These are phyloP conservation scores for Verticillium isaacii DNA, from an alignment of 2,329 filamentous ascomycete species.

Conservation along the genomic window DNA sequence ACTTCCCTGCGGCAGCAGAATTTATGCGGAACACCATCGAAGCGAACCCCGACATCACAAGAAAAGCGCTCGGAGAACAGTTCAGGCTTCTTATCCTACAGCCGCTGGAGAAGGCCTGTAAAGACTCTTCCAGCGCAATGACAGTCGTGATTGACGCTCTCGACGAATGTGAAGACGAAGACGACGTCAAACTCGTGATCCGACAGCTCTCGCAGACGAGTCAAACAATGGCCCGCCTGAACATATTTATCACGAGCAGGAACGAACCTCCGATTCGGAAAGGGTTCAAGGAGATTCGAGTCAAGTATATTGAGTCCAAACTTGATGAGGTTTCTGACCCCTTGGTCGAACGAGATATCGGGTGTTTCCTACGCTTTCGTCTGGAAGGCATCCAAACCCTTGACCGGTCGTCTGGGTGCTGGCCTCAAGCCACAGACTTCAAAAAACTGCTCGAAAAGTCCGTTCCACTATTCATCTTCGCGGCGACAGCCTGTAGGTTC, in stretches of 20 bases:
- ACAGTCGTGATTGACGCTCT: not conserved
- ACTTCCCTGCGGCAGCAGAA: conserved; percentile 17
- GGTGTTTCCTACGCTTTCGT: not conserved
- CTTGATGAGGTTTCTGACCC: not conserved
- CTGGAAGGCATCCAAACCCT: not conserved
- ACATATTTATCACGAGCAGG: conserved; percentile 30
- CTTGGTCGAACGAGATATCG: not conserved
- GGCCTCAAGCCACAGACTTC: not conserved
- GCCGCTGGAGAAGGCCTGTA: conserved; percentile 24
- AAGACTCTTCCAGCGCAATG: not conserved
- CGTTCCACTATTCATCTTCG: conserved; percentile 28
- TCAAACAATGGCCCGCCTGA: conserved; percentile 13
- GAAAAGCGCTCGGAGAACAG: conserved; percentile 26
- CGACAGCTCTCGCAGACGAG: conserved; percentile 16
- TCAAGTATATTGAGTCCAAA: conserved; percentile 7
- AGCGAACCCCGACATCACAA: conserved; percentile 19
- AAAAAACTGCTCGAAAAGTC: not conserved
- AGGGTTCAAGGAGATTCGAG: not conserved
- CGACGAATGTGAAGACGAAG: not conserved
- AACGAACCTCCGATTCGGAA: not conserved
- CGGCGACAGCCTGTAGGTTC: conserved; percentile 24
- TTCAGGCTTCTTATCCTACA: conserved; percentile 33
- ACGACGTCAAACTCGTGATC: conserved; percentile 17
- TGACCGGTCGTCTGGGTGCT: not conserved
- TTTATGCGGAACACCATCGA: conserved; percentile 24